These are phyloP conservation scores for Malassezia vespertilionis DNA, from an alignment of 1,284 basidiomycete genomes.

Conservation along the genomic window DNA sequence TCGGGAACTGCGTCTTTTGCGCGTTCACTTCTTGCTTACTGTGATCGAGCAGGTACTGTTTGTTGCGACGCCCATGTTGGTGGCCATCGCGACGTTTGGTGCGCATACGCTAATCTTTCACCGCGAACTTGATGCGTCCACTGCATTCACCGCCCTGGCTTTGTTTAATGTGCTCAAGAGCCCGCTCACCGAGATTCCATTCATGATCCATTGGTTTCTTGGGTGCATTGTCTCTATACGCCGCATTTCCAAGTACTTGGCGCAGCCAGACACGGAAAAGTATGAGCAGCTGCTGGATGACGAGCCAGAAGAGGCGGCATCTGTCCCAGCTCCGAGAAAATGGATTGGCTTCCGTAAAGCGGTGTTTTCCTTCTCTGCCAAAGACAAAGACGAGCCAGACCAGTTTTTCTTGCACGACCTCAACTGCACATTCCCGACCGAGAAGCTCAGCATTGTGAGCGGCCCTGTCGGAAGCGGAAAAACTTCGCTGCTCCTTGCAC, in stretches of 20 bases:
- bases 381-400: constrained; percentile 21
- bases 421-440: constrained; percentile 55
- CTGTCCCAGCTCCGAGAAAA: constrained; percentile 20
- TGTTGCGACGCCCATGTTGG: constrained; percentile 55
- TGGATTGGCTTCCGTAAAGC: constrained; percentile 53
- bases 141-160: constrained; percentile 53
- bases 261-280: constrained; percentile 54
- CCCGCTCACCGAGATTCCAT: constrained; percentile 36
- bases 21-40: constrained; percentile 49
- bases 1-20: constrained; percentile 50
- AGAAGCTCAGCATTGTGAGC: constrained; percentile 56
- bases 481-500: constrained; percentile 52
- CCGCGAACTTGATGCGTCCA: constrained; percentile 50
- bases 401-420: constrained; percentile 52
- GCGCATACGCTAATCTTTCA: constrained; percentile 54
- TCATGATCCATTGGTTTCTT: constrained; percentile 51
- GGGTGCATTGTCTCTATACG: constrained; percentile 43
- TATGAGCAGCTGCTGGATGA: constrained; percentile 50
- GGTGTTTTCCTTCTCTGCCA: constrained; percentile 48
- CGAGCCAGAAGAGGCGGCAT: not conserved
- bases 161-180: constrained; percentile 49
- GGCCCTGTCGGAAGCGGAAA: constrained; percentile 55
- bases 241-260: constrained; percentile 50
- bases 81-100: constrained; percentile 60
- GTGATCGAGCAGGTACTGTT: constrained; percentile 49